Evolutionary conservation across 441 rosid species (phyloP).

Genomic region (Mallotus japonicus): DNA sequence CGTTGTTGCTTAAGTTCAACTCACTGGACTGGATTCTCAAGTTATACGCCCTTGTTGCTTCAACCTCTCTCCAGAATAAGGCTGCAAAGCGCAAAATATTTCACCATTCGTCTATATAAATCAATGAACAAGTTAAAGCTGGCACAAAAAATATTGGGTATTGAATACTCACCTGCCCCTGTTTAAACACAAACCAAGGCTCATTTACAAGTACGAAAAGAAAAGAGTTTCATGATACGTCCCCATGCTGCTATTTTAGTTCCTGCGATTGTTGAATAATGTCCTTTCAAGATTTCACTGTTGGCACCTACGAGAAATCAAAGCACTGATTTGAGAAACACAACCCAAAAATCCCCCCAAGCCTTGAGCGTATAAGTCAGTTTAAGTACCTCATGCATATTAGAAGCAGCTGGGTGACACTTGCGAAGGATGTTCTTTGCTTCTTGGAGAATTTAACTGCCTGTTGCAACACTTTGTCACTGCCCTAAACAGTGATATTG

Average conservation of each 20-base stretch:
- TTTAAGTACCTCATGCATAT: not conserved
- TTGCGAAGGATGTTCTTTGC: not conserved
- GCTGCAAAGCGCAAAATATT: too few relatives aligned
- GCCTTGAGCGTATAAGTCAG: not conserved
- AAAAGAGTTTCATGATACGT: not conserved
- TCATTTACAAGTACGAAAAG: not conserved
- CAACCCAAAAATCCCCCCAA: not conserved
- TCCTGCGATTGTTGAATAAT: not conserved
- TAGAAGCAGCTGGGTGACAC: not conserved
- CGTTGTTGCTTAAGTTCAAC: too few relatives aligned
- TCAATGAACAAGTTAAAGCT: not conserved
- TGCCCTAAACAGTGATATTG: not conserved
- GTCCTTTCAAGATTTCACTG: not conserved
- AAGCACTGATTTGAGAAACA: not conserved
- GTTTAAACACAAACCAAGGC: not conserved
- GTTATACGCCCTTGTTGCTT: too few relatives aligned
- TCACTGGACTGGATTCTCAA: too few relatives aligned
- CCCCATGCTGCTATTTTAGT: not conserved
- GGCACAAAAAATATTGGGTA: not conserved
- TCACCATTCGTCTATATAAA: not conserved
- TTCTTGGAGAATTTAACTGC: constrained; percentile 5
- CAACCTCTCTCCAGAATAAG: too few relatives aligned
- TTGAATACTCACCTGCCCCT: not conserved
- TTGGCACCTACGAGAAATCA: not conserved
- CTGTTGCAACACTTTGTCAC: not conserved